phyloP scores from a whole-genome alignment of 495 filamentous ascomycete genomes.

The Xylaria intraflava region DNA sequence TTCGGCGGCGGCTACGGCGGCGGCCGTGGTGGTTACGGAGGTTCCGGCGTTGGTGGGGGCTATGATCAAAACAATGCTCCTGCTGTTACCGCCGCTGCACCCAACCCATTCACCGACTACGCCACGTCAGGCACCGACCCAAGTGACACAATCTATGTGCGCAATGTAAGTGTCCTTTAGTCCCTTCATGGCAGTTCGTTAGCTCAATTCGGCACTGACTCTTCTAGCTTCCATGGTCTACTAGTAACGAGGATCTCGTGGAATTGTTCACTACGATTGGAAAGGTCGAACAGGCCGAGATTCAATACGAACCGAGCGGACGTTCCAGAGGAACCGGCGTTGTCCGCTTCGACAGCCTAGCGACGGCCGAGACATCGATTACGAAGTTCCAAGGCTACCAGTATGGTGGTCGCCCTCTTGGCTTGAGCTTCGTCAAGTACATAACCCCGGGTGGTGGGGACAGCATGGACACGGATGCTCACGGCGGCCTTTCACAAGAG shows the following conservation, averaged over 20 bases:
- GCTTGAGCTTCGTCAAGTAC: conserved; percentile 89
- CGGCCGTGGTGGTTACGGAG: conserved; percentile 41
- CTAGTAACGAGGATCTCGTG: conserved; percentile 92
- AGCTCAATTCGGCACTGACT: conserved; percentile 16
- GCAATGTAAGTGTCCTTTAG: conserved; percentile 67
- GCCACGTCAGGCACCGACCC: conserved; percentile 83
- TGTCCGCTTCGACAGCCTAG: conserved; percentile 77
- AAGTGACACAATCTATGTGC: conserved; percentile 82
- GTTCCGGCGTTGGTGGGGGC: conserved; percentile 35
- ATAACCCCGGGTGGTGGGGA: conserved; percentile 59
- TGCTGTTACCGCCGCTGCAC: conserved; percentile 39
- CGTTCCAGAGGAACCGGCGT: conserved; percentile 93
- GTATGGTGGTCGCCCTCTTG: conserved; percentile 91
- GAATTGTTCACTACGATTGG: conserved; percentile 97
- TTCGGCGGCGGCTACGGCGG: conserved; percentile 36
- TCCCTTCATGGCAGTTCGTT: background rate
- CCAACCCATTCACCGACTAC: conserved; percentile 93
- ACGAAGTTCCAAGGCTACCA: conserved; percentile 96
- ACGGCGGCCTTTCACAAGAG: conserved; percentile 77
- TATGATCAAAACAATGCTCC: conserved; percentile 30
- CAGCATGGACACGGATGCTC: conserved; percentile 76
- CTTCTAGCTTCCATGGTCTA: conserved; percentile 89
- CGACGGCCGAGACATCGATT: conserved; percentile 88
- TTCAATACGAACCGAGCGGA: conserved; percentile 95
- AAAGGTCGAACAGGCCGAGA: conserved; percentile 95